A percentile compares a stretch with the other conserved stretches of the same genome.
These are phyloP conservation scores for Phellopilus nigrolimitatus DNA, from an alignment of 1,284 basidiomycete species.

Conservation along the genomic window DNA sequence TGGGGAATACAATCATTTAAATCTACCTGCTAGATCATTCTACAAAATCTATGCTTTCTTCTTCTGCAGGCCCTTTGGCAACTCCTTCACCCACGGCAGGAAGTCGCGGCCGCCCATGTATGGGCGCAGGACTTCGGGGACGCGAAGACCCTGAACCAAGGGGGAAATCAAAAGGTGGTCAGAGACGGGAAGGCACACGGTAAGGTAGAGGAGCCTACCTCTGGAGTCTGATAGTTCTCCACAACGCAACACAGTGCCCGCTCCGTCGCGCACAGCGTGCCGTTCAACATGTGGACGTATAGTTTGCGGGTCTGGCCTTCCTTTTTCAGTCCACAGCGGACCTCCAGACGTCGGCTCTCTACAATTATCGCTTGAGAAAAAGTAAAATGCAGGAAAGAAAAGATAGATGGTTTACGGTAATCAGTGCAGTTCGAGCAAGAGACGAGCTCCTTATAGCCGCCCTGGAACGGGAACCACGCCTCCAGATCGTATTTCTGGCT, in stretches of 20 bases:
- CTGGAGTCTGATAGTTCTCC: conserved; percentile 97
- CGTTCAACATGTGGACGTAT: conserved; percentile 97
- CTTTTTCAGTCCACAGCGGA: conserved; percentile 84
- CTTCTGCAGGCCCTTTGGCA: conserved; percentile 76
- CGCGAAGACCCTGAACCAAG: conserved; percentile 66
- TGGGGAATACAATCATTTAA: not conserved
- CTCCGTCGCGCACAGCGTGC: conserved; percentile 95
- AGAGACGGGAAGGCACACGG: not conserved
- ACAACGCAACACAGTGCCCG: conserved; percentile 94
- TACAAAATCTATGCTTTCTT: conserved; percentile 41
- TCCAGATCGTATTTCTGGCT: conserved; percentile 97
- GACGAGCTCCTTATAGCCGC: conserved; percentile 91
- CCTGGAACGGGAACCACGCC: conserved; percentile 99
- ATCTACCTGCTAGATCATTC: not conserved
- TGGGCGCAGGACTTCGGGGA: conserved; percentile 85
- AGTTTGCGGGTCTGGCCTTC: conserved; percentile 84
- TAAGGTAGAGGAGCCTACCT: conserved; percentile 49
- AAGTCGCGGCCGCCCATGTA: conserved; percentile 97
- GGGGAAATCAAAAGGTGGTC: not conserved
- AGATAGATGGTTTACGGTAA: conserved; percentile 64
- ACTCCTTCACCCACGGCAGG: conserved; percentile 80
- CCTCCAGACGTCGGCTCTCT: conserved; percentile 89
- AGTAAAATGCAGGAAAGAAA: not conserved
- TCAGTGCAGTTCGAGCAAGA: conserved; percentile 93
- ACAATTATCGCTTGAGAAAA: conserved; percentile 21